Conservation (phyloP, 2,329 filamentous ascomycete species). For the Diaporthe velutina region DNA sequence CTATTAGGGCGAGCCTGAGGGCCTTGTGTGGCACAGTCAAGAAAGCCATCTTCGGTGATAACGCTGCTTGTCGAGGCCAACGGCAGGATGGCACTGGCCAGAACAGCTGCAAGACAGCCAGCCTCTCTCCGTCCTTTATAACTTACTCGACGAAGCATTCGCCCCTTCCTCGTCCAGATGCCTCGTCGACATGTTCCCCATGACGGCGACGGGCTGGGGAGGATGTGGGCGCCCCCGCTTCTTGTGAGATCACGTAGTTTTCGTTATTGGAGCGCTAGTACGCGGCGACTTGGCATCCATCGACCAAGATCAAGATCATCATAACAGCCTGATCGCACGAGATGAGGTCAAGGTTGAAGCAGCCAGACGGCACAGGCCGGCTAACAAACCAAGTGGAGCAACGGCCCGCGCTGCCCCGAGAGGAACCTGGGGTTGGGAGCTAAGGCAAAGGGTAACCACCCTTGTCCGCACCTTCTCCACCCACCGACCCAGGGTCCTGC, state of each 20-base stretch:
- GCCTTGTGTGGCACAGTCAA: constrained; percentile 8
- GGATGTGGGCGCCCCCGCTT: constrained; percentile 2
- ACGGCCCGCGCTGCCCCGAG: constrained; percentile 28
- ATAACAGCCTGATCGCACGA: constrained; percentile 14
- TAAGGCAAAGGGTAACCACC: background rate
- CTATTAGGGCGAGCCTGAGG: constrained; percentile 17
- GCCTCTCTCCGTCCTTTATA: background rate
- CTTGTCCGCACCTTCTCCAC: background rate
- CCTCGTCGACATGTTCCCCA: background rate
- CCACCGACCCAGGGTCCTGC: background rate
- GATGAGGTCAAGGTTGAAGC: constrained; percentile 21
- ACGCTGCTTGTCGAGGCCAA: background rate
- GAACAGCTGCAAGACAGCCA: too few species aligned
- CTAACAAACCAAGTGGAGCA: background rate
- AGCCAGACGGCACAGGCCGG: background rate
- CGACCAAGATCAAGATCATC: constrained; percentile 20
- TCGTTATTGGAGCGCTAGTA: constrained; percentile 27
- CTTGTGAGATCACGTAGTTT: constrained; percentile 9
- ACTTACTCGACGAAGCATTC: background rate
- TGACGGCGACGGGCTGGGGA: background rate
- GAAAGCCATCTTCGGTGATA: constrained; percentile 5
- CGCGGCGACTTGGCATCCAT: constrained; percentile 20
- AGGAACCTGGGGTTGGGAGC: background rate
- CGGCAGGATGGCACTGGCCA: background rate
- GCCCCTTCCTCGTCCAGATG: background rate